Evolutionary conservation across 208 protist genomes (phyloP), one percentile per base, ranked within the genome.

Genomic region (Trypanosoma mega): DNA sequence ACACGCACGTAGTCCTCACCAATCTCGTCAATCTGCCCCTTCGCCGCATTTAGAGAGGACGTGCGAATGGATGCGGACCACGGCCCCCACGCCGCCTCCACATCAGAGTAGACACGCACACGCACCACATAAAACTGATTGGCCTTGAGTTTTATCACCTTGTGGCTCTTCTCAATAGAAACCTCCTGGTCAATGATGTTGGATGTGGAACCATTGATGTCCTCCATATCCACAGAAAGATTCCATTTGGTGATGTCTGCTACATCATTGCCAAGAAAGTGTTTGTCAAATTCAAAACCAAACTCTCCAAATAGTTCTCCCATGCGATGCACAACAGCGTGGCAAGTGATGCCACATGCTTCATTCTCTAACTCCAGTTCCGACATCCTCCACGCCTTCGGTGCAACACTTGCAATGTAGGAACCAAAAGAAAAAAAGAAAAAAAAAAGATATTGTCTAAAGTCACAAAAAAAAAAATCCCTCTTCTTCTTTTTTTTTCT

Each of bases 261-360:
- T 2, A 70, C 36, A 3, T 69, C 58, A 34, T 68, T 50, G 41
- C 56, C 61, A 9, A 71, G 27, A 43, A 56, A 55, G 4, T 16
- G 23, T 12, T 21, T 9, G 24, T 64, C 63, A 29, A 81, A 50
- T 48, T 76, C 56, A 66, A 92, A 76, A 27, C 78, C 80, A 68
- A 97, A 94, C 77, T 97, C 89, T 4, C 72, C 89, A 62, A 97
- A 96, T 3, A 82, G 66, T 60, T 97, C 92, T 9, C 84, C 92
- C 49, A 96, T 79, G 59, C 81, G 80, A 27, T 82, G 41, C 37
- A 96, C 86, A 46, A 86, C 82, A 61, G 85, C 79, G 74, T 92
- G 76, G 82, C 85, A 96, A 68, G 46, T 11, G 29, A 72, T 58
- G 7, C 43, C 21, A 16, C 18, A 31, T 18, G 2, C 26, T 20